Evolutionary conservation across 164 flowering plant genomes (phyloP).

Genomic region (Aristolochia californica): DNA sequence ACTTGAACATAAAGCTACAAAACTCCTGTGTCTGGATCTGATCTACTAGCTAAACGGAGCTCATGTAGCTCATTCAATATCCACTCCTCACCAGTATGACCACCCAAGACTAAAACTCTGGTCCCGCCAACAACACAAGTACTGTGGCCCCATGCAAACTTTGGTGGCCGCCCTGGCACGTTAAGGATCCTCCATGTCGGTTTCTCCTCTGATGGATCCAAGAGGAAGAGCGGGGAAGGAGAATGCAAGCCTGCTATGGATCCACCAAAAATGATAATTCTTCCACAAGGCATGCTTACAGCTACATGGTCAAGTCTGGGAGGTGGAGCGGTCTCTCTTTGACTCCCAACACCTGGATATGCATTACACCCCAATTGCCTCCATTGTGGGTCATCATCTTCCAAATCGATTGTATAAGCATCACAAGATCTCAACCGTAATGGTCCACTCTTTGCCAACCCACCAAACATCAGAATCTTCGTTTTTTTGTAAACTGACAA

Average conservation of each 20-base stretch:
- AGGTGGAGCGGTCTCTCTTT: constrained; percentile 60
- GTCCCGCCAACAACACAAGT: constrained; percentile 88
- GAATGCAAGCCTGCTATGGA: constrained; percentile 81
- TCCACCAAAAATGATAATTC: constrained; percentile 75
- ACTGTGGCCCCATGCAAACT: constrained; percentile 89
- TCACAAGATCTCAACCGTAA: constrained; percentile 63
- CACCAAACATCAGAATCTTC: constrained; percentile 81
- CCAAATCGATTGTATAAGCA: constrained; percentile 67
- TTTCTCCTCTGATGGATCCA: constrained; percentile 82
- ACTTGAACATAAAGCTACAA: background rate
- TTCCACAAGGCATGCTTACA: constrained; percentile 87
- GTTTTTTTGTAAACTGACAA: constrained; percentile 70
- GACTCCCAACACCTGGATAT: constrained; percentile 36
- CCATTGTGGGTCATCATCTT: constrained; percentile 62
- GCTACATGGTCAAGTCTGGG: constrained; percentile 90
- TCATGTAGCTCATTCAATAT: constrained; percentile 76
- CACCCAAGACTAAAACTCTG: constrained; percentile 69
- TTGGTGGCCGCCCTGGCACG: constrained; percentile 78
- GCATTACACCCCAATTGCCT: constrained; percentile 56
- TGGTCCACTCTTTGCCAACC: constrained; percentile 78
- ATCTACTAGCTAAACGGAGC: constrained; percentile 61
- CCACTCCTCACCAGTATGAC: constrained; percentile 86
- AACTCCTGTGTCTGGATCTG: constrained; percentile 32
- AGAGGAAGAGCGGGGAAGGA: constrained; percentile 69
- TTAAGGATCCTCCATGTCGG: constrained; percentile 80